These are phyloP conservation scores for Calonectria ilicicola DNA, from an alignment of 2,329 filamentous ascomycete species.

Conservation along the genomic window DNA sequence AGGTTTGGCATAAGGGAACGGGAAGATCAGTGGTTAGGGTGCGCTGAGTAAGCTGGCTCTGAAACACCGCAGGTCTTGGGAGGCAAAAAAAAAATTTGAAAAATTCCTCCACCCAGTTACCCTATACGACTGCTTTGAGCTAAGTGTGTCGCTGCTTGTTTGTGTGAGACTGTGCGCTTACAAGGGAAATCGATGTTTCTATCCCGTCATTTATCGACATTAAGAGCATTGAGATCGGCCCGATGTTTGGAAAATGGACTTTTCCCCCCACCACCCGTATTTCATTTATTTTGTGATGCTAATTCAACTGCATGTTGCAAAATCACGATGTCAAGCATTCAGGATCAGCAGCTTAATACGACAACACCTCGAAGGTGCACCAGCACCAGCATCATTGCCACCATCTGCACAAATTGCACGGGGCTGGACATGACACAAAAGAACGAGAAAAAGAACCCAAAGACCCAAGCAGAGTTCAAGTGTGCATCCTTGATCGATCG, in stretches of 20 bases:
- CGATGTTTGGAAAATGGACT: background rate
- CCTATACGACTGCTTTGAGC: background rate
- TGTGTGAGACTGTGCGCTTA: background rate
- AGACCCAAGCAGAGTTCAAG: background rate
- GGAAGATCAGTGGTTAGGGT: constrained; percentile 12
- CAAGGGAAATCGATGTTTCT: background rate
- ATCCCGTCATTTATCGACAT: background rate
- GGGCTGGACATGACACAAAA: background rate
- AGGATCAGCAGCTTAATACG: background rate
- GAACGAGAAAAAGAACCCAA: too few species aligned
- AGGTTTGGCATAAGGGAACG: constrained; percentile 17
- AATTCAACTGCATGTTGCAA: background rate
- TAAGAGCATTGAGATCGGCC: background rate
- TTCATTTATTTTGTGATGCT: background rate
- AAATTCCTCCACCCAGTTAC: background rate
- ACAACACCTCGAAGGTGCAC: background rate
- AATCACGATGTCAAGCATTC: background rate
- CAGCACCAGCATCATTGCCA: too few species aligned
- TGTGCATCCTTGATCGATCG: background rate
- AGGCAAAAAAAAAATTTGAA: background rate
- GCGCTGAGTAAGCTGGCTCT: constrained; percentile 1
- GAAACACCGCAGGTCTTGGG: background rate
- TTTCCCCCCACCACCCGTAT: background rate
- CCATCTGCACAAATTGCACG: background rate
- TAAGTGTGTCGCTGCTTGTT: background rate